Conservation (phyloP, 192 early-diverging fungal species). For the Coemansia sp. region DNA sequence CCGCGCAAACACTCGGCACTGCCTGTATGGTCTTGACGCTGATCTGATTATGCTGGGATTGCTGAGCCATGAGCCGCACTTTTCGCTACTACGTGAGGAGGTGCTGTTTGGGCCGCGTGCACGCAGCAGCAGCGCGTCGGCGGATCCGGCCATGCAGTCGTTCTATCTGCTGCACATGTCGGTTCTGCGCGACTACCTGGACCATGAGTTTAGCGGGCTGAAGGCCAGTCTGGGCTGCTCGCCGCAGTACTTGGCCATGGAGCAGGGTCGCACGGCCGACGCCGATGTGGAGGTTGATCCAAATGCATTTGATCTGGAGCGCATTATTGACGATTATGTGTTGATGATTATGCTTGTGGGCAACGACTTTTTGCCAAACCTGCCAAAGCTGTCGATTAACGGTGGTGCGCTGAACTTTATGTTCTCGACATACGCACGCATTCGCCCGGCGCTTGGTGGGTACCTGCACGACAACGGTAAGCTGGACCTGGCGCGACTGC, state of each 20-base stretch:
- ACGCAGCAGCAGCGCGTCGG: slow-evolving; percentile 59
- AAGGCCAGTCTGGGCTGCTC: slow-evolving; percentile 63
- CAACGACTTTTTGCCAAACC: slow-evolving; percentile 95
- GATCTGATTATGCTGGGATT: slow-evolving; percentile 98
- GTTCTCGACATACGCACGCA: slow-evolving; percentile 82
- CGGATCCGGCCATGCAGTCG: slow-evolving; percentile 61
- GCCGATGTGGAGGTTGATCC: slow-evolving; percentile 4
- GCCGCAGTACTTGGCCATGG: slow-evolving; percentile 50
- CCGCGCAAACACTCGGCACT: slow-evolving; percentile 87
- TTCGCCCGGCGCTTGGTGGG: slow-evolving; percentile 64
- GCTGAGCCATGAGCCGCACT: slow-evolving; percentile 95
- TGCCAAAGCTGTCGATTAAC: slow-evolving; percentile 90
- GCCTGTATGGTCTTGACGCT: slow-evolving; percentile 91
- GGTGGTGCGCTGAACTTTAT: slow-evolving; percentile 91
- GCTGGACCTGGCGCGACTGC: slow-evolving; percentile 70
- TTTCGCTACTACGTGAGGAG: slow-evolving; percentile 93
- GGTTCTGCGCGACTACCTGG: slow-evolving; percentile 89
- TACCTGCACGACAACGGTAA: slow-evolving; percentile 87
- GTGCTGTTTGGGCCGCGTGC: slow-evolving; percentile 62
- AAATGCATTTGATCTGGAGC: slow-evolving; percentile 80
- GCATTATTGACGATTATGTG: slow-evolving; percentile 96
- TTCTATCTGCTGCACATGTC: slow-evolving; percentile 79
- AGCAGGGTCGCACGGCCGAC: slow-evolving; percentile 16
- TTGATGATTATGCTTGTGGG: slow-evolving; percentile 97
- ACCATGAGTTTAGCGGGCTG: slow-evolving; percentile 70